Base-by-base conservation (phyloP, 108 stramenopile genomes). In the Parmales sp. region DNA sequence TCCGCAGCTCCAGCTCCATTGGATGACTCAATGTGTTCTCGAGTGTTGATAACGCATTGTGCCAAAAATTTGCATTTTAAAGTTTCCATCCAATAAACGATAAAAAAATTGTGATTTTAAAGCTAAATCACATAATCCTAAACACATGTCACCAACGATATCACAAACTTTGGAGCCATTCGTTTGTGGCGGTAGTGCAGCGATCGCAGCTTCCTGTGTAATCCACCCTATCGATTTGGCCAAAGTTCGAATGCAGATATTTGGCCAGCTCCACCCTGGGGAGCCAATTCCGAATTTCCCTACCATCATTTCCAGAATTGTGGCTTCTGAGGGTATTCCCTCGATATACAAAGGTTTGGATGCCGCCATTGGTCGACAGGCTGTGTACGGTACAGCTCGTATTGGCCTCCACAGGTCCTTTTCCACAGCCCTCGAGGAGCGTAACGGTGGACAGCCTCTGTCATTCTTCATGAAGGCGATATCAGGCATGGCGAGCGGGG, bases 351-450 rank as follows among this genome's bases (percentile, higher is more conserved):
- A 89, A 49, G 94, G 97, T 22, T 85, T 99, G 38, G 92, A 93
- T 60, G 98, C 98, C 29, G 87, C 96, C 49, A 82, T 99, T 66
- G 95, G 95, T 63, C 86, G 98, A 44, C 98, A 99, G 73, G 75
- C 96, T 65, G 92, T 96, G 28, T 99, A 99, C 75, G 98, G 98
- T 23, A 99, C 98, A 2, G 98, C 98, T 1, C 92, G 98, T 46
- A 96, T 99, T 70, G 98, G 98, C 38, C 75, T 99, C 73, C 96
- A 99, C 74, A 82, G 95, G 20, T 87, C 88, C 69, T 92, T 99
- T 71, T 87, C 86, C 25, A 89, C 95, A 69, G 86, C 83, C 73
- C 80, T 98, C 48, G 73, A 80, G 50, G 77, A 85, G 64, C 45
- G 45, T 44, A 94, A 93, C 70, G 77, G 83, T 20, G 94, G 91